Base-by-base conservation (phyloP, 768 basidiomycete species). In the Pisolithus sp. region DNA sequence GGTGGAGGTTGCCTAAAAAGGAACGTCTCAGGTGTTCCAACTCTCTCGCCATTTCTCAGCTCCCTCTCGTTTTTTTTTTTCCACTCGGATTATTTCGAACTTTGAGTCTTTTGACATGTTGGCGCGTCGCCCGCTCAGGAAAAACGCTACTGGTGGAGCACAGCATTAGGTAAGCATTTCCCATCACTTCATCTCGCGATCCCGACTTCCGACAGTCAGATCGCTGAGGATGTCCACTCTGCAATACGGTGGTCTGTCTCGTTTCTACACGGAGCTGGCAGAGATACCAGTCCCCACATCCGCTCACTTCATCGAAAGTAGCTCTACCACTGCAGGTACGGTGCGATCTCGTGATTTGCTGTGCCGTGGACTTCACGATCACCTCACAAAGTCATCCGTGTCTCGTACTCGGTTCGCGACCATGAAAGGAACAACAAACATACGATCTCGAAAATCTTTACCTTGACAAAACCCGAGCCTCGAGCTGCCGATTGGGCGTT, bases 341-440 rank as follows among this genome's bases (percentile, higher is more conserved):
- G 13, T 39, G 5, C 17, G 12, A 43, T 20, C n/a, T 41, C 18
- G 21, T 18, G 12, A 26, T 34, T 3, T 12, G 18, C 21, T 7
- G 13, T 15, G 12, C 20, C 34, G 7, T 31, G 18, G 26, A 15
- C 37, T n/a, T 5, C 24, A 40, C 41, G n/a, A 44, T 56, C 47
- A 12, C 30, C 20, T n/a, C 21, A 13, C 30, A 26, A 41, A 76
- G 77, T 66, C 8, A 59, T 79, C 31, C 74, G 78, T 24, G 57
- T 80, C 20, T 65, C 70, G 0, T 80, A 75, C 51, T 72, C 75
- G 1, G 66, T 75, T 20, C 69, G 73, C 31, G 81, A 85, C 59
- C 79, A 82, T 56, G 59, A 65, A 20, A 69, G 72, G 40, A 82
- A 83, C 49, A 55, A 61, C 28, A 82, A 77, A 54, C 70, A 74